A percentile compares a stretch with the other conserved stretches of the same genome.
phyloP scores from a whole-genome alignment of 306 rosid genomes.

The Ammopiptanthus mongolicus region DNA sequence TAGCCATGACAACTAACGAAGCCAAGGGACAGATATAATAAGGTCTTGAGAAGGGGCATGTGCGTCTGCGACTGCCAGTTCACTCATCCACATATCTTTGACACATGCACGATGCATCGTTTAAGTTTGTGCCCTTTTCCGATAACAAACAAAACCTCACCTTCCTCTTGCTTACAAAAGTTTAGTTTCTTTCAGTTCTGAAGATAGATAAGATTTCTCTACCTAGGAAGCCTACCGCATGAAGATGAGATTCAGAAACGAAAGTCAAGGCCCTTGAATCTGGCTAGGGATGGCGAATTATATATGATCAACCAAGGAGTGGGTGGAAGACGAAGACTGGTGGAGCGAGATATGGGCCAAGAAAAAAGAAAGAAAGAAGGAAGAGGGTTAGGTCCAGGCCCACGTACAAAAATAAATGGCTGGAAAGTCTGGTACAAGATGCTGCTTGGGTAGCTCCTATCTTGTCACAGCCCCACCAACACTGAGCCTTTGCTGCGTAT shows the following conservation, averaged over 20 bases:
- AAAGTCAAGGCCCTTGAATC: constrained; percentile 4
- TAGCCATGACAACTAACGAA: constrained; percentile 7
- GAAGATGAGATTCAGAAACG: background rate
- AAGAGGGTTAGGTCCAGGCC: background rate
- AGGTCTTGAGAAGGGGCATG: constrained; percentile 21
- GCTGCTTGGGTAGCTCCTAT: constrained; percentile 8
- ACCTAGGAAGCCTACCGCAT: background rate
- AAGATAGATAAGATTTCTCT: background rate
- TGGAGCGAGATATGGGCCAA: constrained; percentile 18
- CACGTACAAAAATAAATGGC: background rate
- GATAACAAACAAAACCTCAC: constrained; percentile 11
- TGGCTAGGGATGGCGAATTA: constrained; percentile 10
- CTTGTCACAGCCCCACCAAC: constrained; percentile 24
- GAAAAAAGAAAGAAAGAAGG: background rate
- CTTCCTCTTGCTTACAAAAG: constrained; percentile 4
- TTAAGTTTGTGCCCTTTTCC: constrained; percentile 17
- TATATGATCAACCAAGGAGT: no score
- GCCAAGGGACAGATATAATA: constrained; percentile 28
- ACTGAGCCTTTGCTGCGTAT: background rate
- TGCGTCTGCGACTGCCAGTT: constrained; percentile 27
- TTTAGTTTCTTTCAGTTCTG: constrained; percentile 12
- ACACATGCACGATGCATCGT: constrained; percentile 6
- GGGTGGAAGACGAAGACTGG: background rate
- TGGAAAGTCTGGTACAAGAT: background rate
- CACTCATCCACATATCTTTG: background rate